Conservation (phyloP, 2,329 filamentous ascomycete species). For the Paecilomyces sp. region DNA sequence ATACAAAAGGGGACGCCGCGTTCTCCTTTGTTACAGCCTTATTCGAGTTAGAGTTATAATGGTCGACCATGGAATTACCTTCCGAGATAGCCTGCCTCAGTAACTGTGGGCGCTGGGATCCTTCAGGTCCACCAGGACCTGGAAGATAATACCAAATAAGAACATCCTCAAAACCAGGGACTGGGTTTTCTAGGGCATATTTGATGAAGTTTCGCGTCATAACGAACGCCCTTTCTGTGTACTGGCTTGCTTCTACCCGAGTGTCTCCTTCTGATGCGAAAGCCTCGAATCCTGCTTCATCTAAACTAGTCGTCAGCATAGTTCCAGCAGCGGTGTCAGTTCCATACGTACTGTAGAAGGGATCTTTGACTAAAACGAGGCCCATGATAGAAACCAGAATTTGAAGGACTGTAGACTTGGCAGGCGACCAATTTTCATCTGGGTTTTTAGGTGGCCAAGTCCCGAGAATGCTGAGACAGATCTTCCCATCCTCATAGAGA, state of each 20-base stretch:
- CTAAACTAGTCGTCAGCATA: slow-evolving; percentile 15
- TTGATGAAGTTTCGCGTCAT: slow-evolving; percentile 46
- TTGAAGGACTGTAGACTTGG: slow-evolving; percentile 50
- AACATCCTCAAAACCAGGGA: slow-evolving; percentile 45
- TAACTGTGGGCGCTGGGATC: slow-evolving; percentile 10
- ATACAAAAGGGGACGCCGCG: slow-evolving; percentile 20
- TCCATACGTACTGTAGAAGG: slow-evolving; percentile 48
- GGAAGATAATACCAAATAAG: slow-evolving; percentile 46
- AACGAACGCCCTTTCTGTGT: slow-evolving; percentile 50
- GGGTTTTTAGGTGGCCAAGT: slow-evolving; percentile 51
- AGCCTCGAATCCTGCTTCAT: slow-evolving; percentile 56
- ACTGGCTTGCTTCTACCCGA: slow-evolving; percentile 40
- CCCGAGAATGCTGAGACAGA: slow-evolving; percentile 52
- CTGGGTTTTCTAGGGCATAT: slow-evolving; percentile 34
- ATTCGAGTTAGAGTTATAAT: slow-evolving; percentile 15
- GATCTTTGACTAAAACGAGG: slow-evolving; percentile 51
- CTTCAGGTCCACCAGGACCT: not conserved
- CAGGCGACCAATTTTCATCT: slow-evolving; percentile 48
- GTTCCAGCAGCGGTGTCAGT: not conserved
- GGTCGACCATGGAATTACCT: slow-evolving; percentile 19
- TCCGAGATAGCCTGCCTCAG: slow-evolving; percentile 17
- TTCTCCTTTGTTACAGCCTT: slow-evolving; percentile 10
- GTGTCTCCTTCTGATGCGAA: slow-evolving; percentile 41
- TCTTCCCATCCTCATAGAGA: slow-evolving; percentile 56
- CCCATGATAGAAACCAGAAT: slow-evolving; percentile 51